phyloP scores from a whole-genome alignment of 208 protist species.

The Phytomonas sp. region DNA sequence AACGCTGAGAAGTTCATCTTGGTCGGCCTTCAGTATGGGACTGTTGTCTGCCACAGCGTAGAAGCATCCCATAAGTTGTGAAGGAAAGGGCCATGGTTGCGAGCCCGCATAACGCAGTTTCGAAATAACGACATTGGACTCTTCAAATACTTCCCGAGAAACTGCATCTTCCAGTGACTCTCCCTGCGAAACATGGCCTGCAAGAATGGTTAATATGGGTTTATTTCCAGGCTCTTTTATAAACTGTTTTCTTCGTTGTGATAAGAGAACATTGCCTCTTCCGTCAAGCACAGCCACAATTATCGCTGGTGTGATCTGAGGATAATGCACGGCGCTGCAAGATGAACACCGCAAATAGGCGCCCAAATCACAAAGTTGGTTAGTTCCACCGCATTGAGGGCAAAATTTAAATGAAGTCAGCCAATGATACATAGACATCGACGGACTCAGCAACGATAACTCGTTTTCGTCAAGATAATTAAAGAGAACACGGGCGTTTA shows the following conservation, averaged over 20 bases:
- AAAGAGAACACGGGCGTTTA: conserved; percentile 12
- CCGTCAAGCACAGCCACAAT: conserved; percentile 50
- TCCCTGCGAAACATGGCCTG: conserved; percentile 38
- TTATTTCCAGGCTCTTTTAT: neutral
- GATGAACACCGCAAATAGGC: conserved; percentile 17
- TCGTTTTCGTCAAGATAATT: conserved; percentile 10
- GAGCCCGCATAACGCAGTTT: conserved; percentile 41
- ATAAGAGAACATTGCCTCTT: conserved; percentile 34
- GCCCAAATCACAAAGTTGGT: conserved; percentile 15
- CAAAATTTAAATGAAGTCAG: conserved; percentile 21
- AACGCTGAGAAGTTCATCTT: conserved; percentile 29
- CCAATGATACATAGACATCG: conserved; percentile 34
- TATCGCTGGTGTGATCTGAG: conserved; percentile 28
- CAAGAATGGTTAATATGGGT: conserved; percentile 19
- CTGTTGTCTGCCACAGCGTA: conserved; percentile 40
- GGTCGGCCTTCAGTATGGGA: conserved; percentile 15
- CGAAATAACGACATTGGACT: conserved; percentile 31
- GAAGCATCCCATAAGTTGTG: conserved; percentile 43
- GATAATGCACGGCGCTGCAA: conserved; percentile 23
- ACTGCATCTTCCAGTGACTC: conserved; percentile 52
- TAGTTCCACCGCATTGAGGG: conserved; percentile 21
- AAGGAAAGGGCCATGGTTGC: conserved; percentile 40
- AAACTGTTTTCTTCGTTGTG: conserved; percentile 14
- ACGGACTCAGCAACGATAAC: conserved; percentile 21
- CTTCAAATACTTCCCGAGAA: conserved; percentile 42